Conservation (phyloP, 495 filamentous ascomycete species). For the Friedmanniomyces simplex region DNA sequence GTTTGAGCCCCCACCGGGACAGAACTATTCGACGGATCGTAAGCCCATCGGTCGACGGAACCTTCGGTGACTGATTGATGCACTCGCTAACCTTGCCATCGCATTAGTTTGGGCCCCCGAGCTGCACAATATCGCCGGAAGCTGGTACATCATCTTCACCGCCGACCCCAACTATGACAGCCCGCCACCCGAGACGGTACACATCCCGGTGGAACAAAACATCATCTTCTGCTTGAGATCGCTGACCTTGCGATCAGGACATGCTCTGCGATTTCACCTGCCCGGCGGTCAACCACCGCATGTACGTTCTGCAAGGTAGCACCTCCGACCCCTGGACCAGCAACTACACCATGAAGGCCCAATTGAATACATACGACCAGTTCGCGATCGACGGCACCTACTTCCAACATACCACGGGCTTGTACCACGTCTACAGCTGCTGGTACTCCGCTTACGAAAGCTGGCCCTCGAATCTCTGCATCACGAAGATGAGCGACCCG, state of each 20-base stretch:
- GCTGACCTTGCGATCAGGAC: conserved; percentile 3
- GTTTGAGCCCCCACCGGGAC: conserved; percentile 31
- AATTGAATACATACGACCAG: conserved; percentile 41
- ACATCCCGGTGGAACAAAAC: too few species aligned
- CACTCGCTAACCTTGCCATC: too few species aligned
- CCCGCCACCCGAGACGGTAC: conserved; percentile 29
- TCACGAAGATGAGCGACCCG: conserved; percentile 38
- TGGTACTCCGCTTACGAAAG: conserved; percentile 38
- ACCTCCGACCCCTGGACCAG: conserved; percentile 36
- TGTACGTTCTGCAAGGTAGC: conserved; percentile 39
- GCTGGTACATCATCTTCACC: conserved; percentile 45
- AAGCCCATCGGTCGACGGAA: conserved; percentile 41
- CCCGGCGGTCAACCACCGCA: conserved; percentile 41
- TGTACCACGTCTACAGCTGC: conserved; percentile 44
- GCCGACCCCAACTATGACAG: conserved; percentile 37
- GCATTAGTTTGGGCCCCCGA: conserved; percentile 30
- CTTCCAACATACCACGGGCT: conserved; percentile 31
- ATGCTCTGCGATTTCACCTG: conserved; percentile 28
- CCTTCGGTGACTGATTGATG: background rate
- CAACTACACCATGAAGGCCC: conserved; percentile 33
- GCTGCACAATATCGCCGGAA: conserved; percentile 35
- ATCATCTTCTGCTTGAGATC: background rate
- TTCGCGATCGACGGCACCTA: conserved; percentile 46
- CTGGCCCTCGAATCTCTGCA: conserved; percentile 44
- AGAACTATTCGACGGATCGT: conserved; percentile 35